Conservation (phyloP, 768 basidiomycete genomes). For the Kwoniella newhampshirensis region DNA sequence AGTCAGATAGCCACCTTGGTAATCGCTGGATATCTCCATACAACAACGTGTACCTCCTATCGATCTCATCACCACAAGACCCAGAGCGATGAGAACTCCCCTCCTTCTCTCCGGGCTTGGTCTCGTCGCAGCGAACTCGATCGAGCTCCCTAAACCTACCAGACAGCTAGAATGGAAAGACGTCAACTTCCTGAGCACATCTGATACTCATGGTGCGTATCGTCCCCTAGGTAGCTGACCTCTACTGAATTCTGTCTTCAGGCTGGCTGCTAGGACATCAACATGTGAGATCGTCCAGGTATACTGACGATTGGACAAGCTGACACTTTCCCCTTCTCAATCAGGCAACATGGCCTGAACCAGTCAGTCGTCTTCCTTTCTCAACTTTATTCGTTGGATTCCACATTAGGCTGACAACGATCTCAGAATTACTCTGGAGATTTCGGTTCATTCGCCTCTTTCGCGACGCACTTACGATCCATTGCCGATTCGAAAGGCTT, state of each 20-base stretch:
- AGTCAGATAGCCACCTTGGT: too few species aligned
- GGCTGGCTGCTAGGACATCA: constrained; percentile 82
- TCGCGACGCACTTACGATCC: constrained; percentile 76
- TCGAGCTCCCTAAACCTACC: constrained; percentile 56
- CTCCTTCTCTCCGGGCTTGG: neutral
- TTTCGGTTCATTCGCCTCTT: constrained; percentile 83
- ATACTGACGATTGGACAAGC: constrained; percentile 4
- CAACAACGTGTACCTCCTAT: neutral
- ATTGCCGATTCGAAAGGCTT: constrained; percentile 72
- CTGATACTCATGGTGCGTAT: constrained; percentile 67
- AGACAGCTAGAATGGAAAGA: constrained; percentile 80
- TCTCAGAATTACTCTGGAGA: constrained; percentile 57
- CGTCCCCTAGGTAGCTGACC: neutral
- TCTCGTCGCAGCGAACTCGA: neutral
- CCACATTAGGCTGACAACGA: neutral
- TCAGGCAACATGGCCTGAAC: constrained; percentile 52
- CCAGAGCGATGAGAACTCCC: neutral
- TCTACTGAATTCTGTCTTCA: constrained; percentile 2
- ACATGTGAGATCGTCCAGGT: constrained; percentile 38
- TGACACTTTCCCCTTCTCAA: neutral
- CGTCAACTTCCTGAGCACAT: constrained; percentile 81
- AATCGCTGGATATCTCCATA: too few species aligned
- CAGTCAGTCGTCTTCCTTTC: constrained; percentile 33
- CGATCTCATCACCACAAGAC: neutral
- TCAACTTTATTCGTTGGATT: too few species aligned